Conservation (phyloP, 2,329 filamentous ascomycete genomes). For the Diaporthe nobilis region DNA sequence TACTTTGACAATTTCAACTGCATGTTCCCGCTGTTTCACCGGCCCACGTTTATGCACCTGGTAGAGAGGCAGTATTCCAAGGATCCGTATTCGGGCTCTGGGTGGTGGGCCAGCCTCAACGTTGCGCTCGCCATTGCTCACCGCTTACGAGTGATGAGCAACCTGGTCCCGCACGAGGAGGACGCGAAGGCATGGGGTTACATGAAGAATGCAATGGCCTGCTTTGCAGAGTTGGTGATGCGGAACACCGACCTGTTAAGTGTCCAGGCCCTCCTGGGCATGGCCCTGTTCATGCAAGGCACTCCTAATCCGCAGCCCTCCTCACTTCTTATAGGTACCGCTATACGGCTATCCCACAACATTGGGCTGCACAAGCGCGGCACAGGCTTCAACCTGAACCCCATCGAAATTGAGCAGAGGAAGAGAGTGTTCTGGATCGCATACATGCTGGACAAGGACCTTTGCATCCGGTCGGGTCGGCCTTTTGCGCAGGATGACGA, state of each 20-base stretch:
- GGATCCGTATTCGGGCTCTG: constrained; percentile 93
- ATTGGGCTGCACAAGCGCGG: constrained; percentile 96
- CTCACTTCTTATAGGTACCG: constrained; percentile 90
- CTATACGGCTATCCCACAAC: constrained; percentile 90
- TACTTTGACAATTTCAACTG: constrained; percentile 99
- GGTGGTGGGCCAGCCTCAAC: constrained; percentile 99
- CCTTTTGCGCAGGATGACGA: constrained; percentile 75
- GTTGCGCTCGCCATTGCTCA: constrained; percentile 94
- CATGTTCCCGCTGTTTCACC: constrained; percentile 97
- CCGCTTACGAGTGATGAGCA: constrained; percentile 93
- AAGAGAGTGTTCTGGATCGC: constrained; percentile 77
- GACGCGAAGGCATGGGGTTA: constrained; percentile 96
- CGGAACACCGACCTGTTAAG: constrained; percentile 95
- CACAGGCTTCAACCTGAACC: constrained; percentile 92
- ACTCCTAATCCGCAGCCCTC: constrained; percentile 97
- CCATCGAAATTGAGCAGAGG: constrained; percentile 92
- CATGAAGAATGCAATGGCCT: constrained; percentile 95
- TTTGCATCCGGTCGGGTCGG: constrained; percentile 71
- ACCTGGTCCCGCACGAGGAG: constrained; percentile 89
- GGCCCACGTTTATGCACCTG: constrained; percentile 98
- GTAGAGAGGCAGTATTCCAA: constrained; percentile 94
- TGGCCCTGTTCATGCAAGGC: constrained; percentile 94
- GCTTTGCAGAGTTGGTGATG: constrained; percentile 93
- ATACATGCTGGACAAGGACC: constrained; percentile 75
- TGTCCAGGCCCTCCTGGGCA: constrained; percentile 92